A percentile compares a stretch with the other conserved stretches of the same genome.
Evolutionary conservation across 768 basidiomycete species (phyloP).

Genomic region (Leccinum uliginosum): DNA sequence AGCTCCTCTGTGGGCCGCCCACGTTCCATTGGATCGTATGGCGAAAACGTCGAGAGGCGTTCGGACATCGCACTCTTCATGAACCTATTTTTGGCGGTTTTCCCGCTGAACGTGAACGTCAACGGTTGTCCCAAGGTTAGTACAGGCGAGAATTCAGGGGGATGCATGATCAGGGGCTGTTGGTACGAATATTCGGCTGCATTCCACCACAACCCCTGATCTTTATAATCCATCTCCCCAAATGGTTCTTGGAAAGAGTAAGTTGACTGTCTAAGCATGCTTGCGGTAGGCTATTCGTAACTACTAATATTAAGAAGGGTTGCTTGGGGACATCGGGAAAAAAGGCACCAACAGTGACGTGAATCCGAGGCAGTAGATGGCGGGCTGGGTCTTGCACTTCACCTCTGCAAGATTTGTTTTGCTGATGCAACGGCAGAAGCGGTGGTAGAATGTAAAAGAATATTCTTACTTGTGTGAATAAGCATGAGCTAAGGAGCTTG

Average conservation of each 20-base stretch:
- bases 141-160: constrained; percentile 15
- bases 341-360: constrained; percentile 2
- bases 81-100: constrained; percentile 27
- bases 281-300: background rate
- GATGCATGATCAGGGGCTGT: constrained; percentile 10
- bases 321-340: background rate
- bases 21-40: constrained; percentile 26
- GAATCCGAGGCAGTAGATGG: background rate
- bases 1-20: constrained; percentile 33
- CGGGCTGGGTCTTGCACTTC: background rate
- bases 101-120: constrained; percentile 29
- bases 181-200: constrained; percentile 15
- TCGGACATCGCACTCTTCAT: constrained; percentile 36
- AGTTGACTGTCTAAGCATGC: constrained; percentile 13
- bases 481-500: background rate
- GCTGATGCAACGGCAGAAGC: background rate
- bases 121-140: constrained; percentile 22
- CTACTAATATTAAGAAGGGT: constrained; percentile 3
- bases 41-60: constrained; percentile 32
- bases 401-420: background rate
- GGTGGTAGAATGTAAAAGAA: background rate
- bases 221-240: constrained; percentile 18
- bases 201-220: constrained; percentile 2
- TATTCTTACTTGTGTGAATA: background rate
- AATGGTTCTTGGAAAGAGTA: constrained; percentile 11